phyloP scores from a whole-genome alignment of 2,329 filamentous ascomycete genomes.

The Fusarium neocosmosporiellum region DNA sequence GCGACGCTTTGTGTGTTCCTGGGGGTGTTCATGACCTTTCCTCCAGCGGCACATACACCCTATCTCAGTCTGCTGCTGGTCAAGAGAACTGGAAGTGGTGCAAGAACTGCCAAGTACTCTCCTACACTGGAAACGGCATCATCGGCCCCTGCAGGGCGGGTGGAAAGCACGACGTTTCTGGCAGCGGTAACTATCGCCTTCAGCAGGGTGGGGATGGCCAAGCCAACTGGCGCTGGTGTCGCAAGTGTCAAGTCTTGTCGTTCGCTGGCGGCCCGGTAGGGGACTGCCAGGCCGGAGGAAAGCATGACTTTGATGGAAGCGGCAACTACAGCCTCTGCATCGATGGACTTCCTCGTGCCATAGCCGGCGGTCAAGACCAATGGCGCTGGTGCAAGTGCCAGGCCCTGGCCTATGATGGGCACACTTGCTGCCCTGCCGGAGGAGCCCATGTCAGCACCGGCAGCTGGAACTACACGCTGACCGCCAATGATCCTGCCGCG shows the following conservation, averaged over 20 bases:
- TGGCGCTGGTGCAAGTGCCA: constrained; percentile 1
- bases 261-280: not conserved
- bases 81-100: not conserved
- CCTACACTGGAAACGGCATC: not conserved
- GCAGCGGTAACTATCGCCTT: not conserved
- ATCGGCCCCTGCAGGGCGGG: not conserved
- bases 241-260: not conserved
- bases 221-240: not conserved
- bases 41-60: not conserved
- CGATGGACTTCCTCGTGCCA: not conserved
- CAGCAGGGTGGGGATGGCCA: not conserved
- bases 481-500: not conserved
- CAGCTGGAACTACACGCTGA: not conserved
- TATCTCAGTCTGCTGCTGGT: not conserved
- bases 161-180: not conserved
- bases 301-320: not conserved
- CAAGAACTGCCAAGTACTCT: not conserved
- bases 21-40: not conserved
- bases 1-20: not conserved
- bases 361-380: not conserved
- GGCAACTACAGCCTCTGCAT: not conserved
- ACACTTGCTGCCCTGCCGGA: not conserved
- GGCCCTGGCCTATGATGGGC: not conserved
- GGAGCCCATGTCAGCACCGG: not conserved
- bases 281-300: not conserved